phyloP scores from a whole-genome alignment of 768 basidiomycete genomes.

The Collybia sordida region DNA sequence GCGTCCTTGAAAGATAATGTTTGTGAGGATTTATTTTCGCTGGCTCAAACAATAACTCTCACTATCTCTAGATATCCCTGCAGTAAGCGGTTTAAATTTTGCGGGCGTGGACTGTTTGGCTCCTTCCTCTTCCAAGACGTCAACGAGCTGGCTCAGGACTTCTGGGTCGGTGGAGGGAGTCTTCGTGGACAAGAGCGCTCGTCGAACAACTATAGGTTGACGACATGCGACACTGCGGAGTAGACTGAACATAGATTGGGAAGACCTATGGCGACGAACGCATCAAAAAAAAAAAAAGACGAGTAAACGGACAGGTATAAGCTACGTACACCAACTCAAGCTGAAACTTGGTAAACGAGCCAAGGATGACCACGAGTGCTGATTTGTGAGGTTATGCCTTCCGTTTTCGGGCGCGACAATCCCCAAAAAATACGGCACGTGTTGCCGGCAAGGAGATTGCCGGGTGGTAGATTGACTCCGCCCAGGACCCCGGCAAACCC shows the following conservation, averaged over 20 bases:
- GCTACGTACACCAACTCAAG: background rate
- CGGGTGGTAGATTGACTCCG: conserved; percentile 5
- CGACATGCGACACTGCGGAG: conserved; percentile 13
- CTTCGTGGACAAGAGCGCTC: conserved; percentile 5
- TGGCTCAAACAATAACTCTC: too few relatives aligned
- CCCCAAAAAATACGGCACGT: too few relatives aligned
- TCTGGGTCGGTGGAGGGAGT: background rate
- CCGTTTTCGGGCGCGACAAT: conserved; percentile 7
- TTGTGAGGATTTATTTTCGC: too few relatives aligned
- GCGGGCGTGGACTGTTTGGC: background rate
- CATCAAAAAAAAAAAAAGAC: conserved; percentile 1
- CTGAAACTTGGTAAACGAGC: background rate
- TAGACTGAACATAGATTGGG: conserved; percentile 14
- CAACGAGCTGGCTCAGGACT: background rate
- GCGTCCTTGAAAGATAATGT: background rate
- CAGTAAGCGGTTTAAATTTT: background rate
- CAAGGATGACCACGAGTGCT: background rate
- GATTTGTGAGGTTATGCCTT: conserved; percentile 5
- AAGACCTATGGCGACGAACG: background rate
- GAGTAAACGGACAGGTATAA: too few relatives aligned
- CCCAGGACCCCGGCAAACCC: conserved; percentile 20
- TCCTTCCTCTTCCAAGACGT: background rate
- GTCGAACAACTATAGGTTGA: background rate
- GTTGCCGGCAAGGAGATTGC: too few relatives aligned
- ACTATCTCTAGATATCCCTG: too few relatives aligned